A percentile compares a stretch with the other conserved stretches of the same genome.
phyloP scores from a whole-genome alignment of 345 rosid genomes.

The Toxicodendron radicans region DNA sequence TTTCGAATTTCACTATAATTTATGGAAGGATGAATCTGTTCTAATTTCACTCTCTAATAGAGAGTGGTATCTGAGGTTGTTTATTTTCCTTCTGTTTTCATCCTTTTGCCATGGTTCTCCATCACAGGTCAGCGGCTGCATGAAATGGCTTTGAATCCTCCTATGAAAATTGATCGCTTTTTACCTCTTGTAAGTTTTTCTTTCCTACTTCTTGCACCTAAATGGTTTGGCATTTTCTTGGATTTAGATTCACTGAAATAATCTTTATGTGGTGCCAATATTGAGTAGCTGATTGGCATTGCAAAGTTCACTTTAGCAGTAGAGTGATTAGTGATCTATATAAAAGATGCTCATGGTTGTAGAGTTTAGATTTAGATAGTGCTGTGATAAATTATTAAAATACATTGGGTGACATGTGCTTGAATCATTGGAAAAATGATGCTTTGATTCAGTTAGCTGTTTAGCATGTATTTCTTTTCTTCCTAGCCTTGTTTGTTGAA shows the following conservation, averaged over 20 bases:
- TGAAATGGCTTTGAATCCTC: conserved; percentile 75
- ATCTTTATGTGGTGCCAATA: background rate
- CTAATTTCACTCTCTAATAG: background rate
- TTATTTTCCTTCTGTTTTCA: background rate
- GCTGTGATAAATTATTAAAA: background rate
- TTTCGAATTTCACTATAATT: conserved; percentile 1
- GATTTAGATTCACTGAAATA: conserved; percentile 1
- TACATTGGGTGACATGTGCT: background rate
- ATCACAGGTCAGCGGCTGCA: conserved; percentile 75
- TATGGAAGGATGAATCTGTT: conserved; percentile 1
- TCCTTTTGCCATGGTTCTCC: conserved; percentile 2
- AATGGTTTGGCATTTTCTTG: conserved; percentile 5
- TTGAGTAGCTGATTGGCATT: background rate
- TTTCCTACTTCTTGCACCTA: conserved; percentile 14
- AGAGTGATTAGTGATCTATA: background rate
- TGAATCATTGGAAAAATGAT: background rate
- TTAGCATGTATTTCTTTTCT: background rate
- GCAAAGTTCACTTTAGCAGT: no score
- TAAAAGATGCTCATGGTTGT: background rate
- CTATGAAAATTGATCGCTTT: conserved; percentile 49
- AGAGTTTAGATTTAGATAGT: background rate
- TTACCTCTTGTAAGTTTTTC: conserved; percentile 56
- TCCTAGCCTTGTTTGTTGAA: background rate
- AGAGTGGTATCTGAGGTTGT: background rate
- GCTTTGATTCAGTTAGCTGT: background rate